A percentile compares a stretch with the other conserved stretches of the same genome.
phyloP scores from a whole-genome alignment of 768 basidiomycete species.

The Naganishia vishniacii region DNA sequence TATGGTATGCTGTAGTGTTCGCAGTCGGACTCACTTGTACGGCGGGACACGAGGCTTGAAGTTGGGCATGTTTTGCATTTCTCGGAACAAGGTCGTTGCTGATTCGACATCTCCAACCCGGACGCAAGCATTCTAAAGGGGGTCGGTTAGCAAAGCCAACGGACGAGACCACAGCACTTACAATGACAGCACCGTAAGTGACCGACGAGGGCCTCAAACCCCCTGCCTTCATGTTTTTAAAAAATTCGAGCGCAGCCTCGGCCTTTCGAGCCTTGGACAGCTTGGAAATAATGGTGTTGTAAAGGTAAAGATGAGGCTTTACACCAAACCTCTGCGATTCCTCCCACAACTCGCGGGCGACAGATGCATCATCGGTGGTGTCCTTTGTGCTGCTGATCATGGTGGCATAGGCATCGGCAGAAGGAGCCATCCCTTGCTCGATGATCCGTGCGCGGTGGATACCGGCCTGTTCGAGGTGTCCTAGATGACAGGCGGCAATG shows the following conservation, averaged over 20 bases:
- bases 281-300: conserved; percentile 96
- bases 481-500: conserved; percentile 73
- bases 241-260: conserved; percentile 77
- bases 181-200: conserved; percentile 88
- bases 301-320: conserved; percentile 75
- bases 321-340: conserved; percentile 70
- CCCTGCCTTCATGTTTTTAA: conserved; percentile 72
- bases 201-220: conserved; percentile 69
- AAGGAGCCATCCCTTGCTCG: conserved; percentile 68
- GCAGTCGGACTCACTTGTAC: conserved; percentile 66
- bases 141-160: background rate
- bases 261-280: conserved; percentile 90
- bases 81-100: conserved; percentile 74
- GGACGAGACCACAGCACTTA: conserved; percentile 34
- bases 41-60: conserved; percentile 89
- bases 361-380: conserved; percentile 89
- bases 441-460: conserved; percentile 72
- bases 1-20: too few species aligned
- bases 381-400: conserved; percentile 82
- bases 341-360: conserved; percentile 74
- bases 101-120: conserved; percentile 79
- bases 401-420: conserved; percentile 84
- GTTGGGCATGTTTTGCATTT: conserved; percentile 68
- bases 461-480: conserved; percentile 72
- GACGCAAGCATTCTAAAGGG: conserved; percentile 63